Evolutionary conservation across 257 asterid species (phyloP).

Genomic region (Nicotiana attenuata): DNA sequence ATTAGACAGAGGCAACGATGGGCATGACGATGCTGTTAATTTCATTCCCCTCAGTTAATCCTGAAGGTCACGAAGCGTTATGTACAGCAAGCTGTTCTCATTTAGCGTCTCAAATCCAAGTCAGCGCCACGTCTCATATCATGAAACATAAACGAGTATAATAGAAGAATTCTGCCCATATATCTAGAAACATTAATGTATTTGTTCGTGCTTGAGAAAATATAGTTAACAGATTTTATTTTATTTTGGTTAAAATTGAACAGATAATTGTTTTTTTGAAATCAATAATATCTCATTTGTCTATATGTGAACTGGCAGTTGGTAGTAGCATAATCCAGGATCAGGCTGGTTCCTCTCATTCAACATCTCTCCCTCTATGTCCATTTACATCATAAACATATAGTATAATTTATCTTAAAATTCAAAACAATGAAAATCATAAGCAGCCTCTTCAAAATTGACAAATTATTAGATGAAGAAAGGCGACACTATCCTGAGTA

Average conservation of each 20-base stretch:
- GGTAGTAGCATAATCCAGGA: neutral
- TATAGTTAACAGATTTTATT: neutral
- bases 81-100: neutral
- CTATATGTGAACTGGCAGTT: neutral
- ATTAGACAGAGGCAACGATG: constrained; percentile 56
- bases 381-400: neutral
- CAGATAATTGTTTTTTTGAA: neutral
- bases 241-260: neutral
- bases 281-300: neutral
- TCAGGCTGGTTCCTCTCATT: neutral
- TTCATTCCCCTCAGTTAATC: neutral
- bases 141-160: neutral
- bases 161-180: neutral
- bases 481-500: no score
- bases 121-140: neutral
- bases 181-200: neutral
- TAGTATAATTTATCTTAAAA: neutral
- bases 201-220: neutral
- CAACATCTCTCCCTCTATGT: neutral
- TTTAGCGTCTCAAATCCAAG: neutral
- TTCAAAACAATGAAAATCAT: neutral
- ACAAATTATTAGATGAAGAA: neutral
- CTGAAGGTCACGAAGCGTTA: neutral
- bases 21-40: constrained; percentile 23
- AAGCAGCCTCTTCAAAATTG: neutral